Base-by-base conservation (phyloP, 148 eudicot species). In the Fagopyrum tataricum region DNA sequence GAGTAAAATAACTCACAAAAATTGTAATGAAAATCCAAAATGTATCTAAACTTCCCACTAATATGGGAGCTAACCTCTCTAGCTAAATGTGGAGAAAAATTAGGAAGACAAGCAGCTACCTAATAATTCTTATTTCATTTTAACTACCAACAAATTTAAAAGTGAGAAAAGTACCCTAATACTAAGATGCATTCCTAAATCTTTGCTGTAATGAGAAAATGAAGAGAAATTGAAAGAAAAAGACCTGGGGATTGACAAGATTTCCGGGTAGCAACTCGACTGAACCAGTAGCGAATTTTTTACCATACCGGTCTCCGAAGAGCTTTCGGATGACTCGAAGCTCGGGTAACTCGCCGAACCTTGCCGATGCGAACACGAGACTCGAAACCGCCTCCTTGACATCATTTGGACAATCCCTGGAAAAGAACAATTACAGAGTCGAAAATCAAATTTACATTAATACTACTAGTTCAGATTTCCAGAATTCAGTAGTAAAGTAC, bases 371-470 rank as follows among this genome's bases (percentile, higher is more conserved):
- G 64, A 80, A 91, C 6, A 91, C 77, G 7, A 95, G 91, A 44
- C 85, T 87, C 9, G 99, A 92, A 64, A 85, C 78, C 17, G 96
- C 99, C 81, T 92, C 97, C 14, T 84, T 86, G 43, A 90, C 73
- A 73, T 95, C 90, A 67, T 82, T 81, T 0, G 97, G 91, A 76
- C 88, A 85, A 72, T 92, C 90, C 87, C 97, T 90, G 47, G 72
- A 1, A n/a, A n/a, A n/a, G 31, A 46, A 13, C 24, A n/a, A 18
- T 69, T 71, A 10, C 4, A 12, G 0, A 10, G 7, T 0, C 0
- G 12, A 40, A 47, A 11, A 52, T 26, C 44, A 17, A 7, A 47
- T 11, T n/a, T 39, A 51, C 55, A 51, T 11, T 21, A 42, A 1
- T 41, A 9, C 11, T 48, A 8, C 42, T 41, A 51, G 59, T 14